A percentile compares a stretch with the other conserved stretches of the same genome.
These are phyloP conservation scores for Aspergillus nomiae DNA, from an alignment of 2,329 filamentous ascomycete genomes.

Conservation along the genomic window DNA sequence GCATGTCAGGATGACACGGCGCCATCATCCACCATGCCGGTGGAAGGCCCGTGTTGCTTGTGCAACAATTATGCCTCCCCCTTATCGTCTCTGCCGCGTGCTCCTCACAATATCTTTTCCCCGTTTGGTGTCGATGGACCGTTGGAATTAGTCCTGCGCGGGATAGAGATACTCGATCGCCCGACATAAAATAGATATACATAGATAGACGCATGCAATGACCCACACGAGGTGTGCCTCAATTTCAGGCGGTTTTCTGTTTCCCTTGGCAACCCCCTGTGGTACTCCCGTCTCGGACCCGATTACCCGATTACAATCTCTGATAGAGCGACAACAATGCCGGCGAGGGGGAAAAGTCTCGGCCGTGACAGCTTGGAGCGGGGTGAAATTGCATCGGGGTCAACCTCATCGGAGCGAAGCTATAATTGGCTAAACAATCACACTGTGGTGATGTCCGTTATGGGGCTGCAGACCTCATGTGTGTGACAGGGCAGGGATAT, in stretches of 20 bases:
- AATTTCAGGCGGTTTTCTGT: background rate
- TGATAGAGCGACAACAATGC: background rate
- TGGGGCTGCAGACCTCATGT: background rate
- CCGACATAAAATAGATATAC: background rate
- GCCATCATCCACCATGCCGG: background rate
- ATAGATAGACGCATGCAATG: background rate
- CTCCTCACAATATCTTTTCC: background rate
- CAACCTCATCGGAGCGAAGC: background rate
- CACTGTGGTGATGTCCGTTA: background rate
- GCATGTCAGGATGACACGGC: background rate
- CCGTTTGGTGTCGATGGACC: background rate
- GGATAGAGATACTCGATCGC: slow-evolving; percentile 1
- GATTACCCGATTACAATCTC: background rate
- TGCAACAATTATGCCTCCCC: background rate
- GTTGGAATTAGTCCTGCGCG: background rate
- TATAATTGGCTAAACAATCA: background rate
- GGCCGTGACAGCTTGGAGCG: background rate
- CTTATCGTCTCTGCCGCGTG: background rate
- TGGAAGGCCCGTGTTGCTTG: background rate
- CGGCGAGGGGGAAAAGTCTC: no score
- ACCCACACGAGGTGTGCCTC: background rate
- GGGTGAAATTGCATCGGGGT: background rate
- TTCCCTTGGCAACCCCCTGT: background rate
- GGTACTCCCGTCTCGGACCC: background rate
- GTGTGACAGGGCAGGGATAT: slow-evolving; percentile 10